These are phyloP conservation scores for Cadophora sp. DNA, from an alignment of 2,329 filamentous ascomycete species.

Conservation along the genomic window DNA sequence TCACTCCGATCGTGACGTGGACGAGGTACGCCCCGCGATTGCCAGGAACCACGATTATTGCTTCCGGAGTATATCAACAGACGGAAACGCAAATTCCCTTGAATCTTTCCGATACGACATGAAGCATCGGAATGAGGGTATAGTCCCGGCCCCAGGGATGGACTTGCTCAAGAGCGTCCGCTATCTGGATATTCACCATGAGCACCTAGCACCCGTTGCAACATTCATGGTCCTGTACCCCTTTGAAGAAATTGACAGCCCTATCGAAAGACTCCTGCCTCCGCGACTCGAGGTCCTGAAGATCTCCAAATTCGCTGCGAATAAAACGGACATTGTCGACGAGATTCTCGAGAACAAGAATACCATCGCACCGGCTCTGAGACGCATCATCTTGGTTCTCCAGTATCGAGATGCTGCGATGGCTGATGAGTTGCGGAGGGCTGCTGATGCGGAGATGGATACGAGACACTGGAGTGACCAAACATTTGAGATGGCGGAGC, in stretches of 20 bases:
- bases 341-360: constrained; percentile 3
- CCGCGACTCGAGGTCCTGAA: constrained; percentile 17
- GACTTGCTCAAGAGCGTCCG: background rate
- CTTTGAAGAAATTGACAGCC: background rate
- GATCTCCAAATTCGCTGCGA: background rate
- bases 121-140: too few relatives aligned
- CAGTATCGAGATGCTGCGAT: constrained; percentile 43
- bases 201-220: too few relatives aligned
- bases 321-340: background rate
- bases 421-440: constrained; percentile 40
- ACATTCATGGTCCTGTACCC: too few relatives aligned
- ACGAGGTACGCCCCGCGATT: too few relatives aligned
- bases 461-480: background rate
- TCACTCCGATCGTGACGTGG: background rate
- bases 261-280: constrained; percentile 5
- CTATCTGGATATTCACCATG: constrained; percentile 1
- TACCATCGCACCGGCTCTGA: background rate
- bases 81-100: background rate
- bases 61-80: background rate
- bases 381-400: background rate
- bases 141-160: constrained; percentile 6
- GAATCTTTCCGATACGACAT: constrained; percentile 7
- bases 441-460: background rate
- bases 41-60: background rate
- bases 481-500: too few relatives aligned